Base-by-base conservation (phyloP, 768 basidiomycete species). In the Rubroboletus pulcherrimus region DNA sequence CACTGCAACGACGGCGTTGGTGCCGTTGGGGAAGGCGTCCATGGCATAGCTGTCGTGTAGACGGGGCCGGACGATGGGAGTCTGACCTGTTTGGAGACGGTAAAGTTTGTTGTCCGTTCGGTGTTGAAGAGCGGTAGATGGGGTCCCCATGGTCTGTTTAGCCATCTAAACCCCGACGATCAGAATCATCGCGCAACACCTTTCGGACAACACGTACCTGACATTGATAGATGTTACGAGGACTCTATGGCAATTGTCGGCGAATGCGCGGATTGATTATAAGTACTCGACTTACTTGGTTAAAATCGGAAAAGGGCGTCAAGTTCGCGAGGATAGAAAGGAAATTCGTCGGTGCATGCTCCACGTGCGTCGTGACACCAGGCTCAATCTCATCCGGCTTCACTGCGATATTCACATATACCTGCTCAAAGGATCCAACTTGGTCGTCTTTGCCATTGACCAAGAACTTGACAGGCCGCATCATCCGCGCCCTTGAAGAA, bases 101-200 rank as follows among this genome's bases (percentile, higher is more conserved):
- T 98, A 98, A 43, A 98, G 83, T 73, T 98, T 99, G 78, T 98
- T 98, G 74, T 99, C 97, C 10, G 97, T 98, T 56, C 97, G 83
- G 66, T 94, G 92, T 63, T 83, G 82, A 39, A 98, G 71, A 6
- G 93, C 89, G 2, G 95, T 98, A 33, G 93, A 87, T 2, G 97
- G 96, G 19, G 97, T 98, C 29, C 97, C 97, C 97, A 99, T 99
- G 2, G 92, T 90, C 84, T 99, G 97, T 78, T 99, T 99, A 71
- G 95, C 94, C 97, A 99, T 99, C 88, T 98, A 71, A 52, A 58
- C 30, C n/a, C 21, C 15, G 44, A 44, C 17, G 12, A 30, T 71
- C 48, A 61, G 48, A 26, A 26, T 46, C 41, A 38, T 30, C 33
- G 19, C 19, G 41, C 10, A 44, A 41, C 30, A 42, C 15, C n/a